A percentile compares a stretch with the other conserved stretches of the same genome.
These are phyloP conservation scores for Pseudogymnoascus verrucosus DNA, from an alignment of 2,329 filamentous ascomycete genomes.

Conservation along the genomic window DNA sequence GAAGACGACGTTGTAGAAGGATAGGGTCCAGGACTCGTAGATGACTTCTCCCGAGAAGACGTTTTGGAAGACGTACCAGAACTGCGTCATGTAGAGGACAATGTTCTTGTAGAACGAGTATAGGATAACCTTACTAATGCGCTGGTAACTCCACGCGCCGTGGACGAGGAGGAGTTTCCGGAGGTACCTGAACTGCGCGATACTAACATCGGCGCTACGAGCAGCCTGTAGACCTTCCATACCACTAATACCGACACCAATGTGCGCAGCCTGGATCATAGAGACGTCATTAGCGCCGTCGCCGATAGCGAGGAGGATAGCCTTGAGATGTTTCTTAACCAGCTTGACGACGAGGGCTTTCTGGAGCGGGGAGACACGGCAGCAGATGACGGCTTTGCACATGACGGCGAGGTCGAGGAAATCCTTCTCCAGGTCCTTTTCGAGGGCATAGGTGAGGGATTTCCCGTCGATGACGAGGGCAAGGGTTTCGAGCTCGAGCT, in stretches of 20 bases:
- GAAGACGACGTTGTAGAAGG: constrained; percentile 98
- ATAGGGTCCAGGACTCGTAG: constrained; percentile 98
- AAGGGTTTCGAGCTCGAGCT: constrained; percentile 74
- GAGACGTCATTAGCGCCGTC: constrained; percentile 99
- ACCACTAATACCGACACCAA: constrained; percentile 94
- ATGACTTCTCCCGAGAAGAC: constrained; percentile 96
- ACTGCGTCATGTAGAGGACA: constrained; percentile 96
- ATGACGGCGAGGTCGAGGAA: constrained; percentile 89
- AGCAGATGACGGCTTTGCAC: constrained; percentile 99
- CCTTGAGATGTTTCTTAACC: constrained; percentile 83
- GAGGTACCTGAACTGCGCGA: constrained; percentile 91
- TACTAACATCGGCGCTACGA: constrained; percentile 84
- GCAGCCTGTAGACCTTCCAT: constrained; percentile 95
- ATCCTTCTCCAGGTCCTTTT: constrained; percentile 85
- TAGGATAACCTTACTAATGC: constrained; percentile 91
- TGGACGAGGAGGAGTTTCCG: constrained; percentile 92
- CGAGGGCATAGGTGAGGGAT: constrained; percentile 84
- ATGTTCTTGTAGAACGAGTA: constrained; percentile 99
- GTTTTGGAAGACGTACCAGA: constrained; percentile 99
- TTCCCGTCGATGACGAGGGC: constrained; percentile 95
- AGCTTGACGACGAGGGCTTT: constrained; percentile 97
- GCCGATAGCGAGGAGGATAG: constrained; percentile 89
- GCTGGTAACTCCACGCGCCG: constrained; percentile 95
- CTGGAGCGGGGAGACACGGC: constrained; percentile 91
- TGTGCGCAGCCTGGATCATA: constrained; percentile 98